A percentile compares a stretch with the other conserved stretches of the same genome.
Conservation (phyloP, 192 early-diverging fungal genomes). For the Coemansia sp. region DNA sequence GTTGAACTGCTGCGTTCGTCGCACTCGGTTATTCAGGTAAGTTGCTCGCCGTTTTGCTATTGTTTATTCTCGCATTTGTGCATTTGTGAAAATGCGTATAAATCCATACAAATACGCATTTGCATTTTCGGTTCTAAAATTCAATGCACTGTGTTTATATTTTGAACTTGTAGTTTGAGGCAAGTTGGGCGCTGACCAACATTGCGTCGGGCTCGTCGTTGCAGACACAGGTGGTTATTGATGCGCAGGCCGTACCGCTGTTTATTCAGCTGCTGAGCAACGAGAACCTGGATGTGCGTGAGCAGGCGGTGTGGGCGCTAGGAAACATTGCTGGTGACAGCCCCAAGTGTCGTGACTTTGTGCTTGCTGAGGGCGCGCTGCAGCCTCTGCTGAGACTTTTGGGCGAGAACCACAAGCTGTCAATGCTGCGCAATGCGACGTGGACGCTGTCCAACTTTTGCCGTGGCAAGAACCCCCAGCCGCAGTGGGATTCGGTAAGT, state of each 20-base stretch:
- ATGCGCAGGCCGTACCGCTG: slow-evolving; percentile 86
- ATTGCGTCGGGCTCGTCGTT: slow-evolving; percentile 94
- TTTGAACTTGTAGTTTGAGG: slow-evolving; percentile 74
- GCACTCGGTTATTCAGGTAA: slow-evolving; percentile 78
- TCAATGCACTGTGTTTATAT: background rate
- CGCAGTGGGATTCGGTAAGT: slow-evolving; percentile 69
- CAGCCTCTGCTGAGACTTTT: slow-evolving; percentile 84
- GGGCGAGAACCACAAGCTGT: slow-evolving; percentile 87
- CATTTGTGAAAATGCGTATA: too few species aligned
- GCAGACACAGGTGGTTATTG: slow-evolving; percentile 93
- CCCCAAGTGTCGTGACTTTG: slow-evolving; percentile 86
- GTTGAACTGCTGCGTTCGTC: slow-evolving; percentile 89
- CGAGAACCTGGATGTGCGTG: slow-evolving; percentile 82
- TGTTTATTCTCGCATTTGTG: background rate
- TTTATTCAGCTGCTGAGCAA: slow-evolving; percentile 89
- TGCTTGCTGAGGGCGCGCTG: slow-evolving; percentile 78
- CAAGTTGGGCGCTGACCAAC: slow-evolving; percentile 99
- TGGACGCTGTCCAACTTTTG: slow-evolving; percentile 99
- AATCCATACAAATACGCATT: background rate
- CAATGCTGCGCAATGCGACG: slow-evolving; percentile 97
- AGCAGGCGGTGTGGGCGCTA: slow-evolving; percentile 99
- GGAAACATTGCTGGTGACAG: slow-evolving; percentile 99
- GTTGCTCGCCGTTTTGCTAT: background rate
- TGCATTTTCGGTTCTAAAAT: slow-evolving; percentile 5
- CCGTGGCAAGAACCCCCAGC: slow-evolving; percentile 95